These are phyloP conservation scores for Suillus cothurnatus DNA, from an alignment of 768 basidiomycete species.

Conservation along the genomic window DNA sequence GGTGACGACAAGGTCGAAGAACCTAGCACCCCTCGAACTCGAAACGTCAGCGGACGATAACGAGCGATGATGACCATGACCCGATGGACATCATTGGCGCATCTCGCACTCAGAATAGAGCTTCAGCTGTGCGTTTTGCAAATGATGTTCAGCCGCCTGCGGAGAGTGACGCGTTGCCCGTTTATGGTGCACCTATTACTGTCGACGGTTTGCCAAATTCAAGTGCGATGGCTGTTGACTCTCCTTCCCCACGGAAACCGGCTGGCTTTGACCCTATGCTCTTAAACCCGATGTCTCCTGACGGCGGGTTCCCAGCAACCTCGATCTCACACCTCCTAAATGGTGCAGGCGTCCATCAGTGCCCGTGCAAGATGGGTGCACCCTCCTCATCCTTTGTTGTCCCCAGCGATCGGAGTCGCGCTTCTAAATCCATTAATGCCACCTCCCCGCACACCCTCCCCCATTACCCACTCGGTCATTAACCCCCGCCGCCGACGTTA, in stretches of 20 bases:
- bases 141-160: constrained; percentile 27
- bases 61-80: constrained; percentile 51
- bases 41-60: constrained; percentile 56
- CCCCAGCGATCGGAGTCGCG: neutral
- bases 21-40: constrained; percentile 40
- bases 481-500: constrained; percentile 3
- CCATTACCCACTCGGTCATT: neutral
- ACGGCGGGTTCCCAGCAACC: constrained; percentile 24
- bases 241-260: constrained; percentile 29
- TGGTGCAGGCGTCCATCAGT: constrained; percentile 13
- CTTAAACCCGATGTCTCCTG: constrained; percentile 51
- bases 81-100: constrained; percentile 44
- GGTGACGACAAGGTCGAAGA: constrained; percentile 48
- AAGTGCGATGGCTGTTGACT: constrained; percentile 43
- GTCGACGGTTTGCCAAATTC: constrained; percentile 12
- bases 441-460: neutral
- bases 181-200: neutral
- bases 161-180: neutral
- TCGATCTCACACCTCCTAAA: constrained; percentile 30
- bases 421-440: neutral
- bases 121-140: constrained; percentile 54
- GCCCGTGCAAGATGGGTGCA: neutral
- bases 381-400: neutral
- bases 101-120: constrained; percentile 27
- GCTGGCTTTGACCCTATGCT: constrained; percentile 54